phyloP scores from a whole-genome alignment of 2,329 filamentous ascomycete genomes.

The Hysterium pulicare region DNA sequence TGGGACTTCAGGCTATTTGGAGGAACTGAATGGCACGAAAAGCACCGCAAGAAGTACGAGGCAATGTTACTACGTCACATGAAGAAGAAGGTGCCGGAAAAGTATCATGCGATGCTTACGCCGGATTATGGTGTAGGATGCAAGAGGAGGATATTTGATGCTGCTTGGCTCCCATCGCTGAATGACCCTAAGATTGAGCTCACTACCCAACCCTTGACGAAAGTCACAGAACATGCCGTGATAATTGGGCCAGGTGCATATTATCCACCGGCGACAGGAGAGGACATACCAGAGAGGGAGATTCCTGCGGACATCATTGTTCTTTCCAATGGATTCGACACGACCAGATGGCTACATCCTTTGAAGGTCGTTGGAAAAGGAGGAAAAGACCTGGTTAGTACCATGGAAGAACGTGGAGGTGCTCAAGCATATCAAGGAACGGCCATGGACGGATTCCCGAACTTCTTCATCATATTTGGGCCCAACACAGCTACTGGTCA shows the following conservation, averaged over 20 bases:
- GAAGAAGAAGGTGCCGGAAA: constrained; percentile 50
- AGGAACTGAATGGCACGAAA: constrained; percentile 34
- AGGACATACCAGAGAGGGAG: constrained; percentile 32
- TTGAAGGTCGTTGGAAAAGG: constrained; percentile 52
- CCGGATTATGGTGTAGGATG: constrained; percentile 62
- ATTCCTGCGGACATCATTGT: constrained; percentile 60
- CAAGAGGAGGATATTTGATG: constrained; percentile 61
- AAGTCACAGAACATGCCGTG: constrained; percentile 49
- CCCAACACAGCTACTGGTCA: constrained; percentile 64
- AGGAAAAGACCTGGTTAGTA: constrained; percentile 50
- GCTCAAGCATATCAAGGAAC: constrained; percentile 60
- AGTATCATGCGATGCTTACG: constrained; percentile 60
- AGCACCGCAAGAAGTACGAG: constrained; percentile 40
- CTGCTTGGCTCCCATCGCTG: constrained; percentile 53
- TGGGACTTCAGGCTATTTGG: constrained; percentile 49
- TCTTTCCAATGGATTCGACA: constrained; percentile 60
- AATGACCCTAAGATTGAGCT: constrained; percentile 53
- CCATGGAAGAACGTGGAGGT: constrained; percentile 59
- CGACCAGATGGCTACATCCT: constrained; percentile 52
- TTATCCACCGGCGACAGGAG: constrained; percentile 43
- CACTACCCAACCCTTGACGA: constrained; percentile 49
- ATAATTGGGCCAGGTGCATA: constrained; percentile 49
- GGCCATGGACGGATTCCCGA: constrained; percentile 59
- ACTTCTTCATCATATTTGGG: constrained; percentile 63
- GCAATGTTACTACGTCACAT: constrained; percentile 46